Conservation (phyloP, 495 filamentous ascomycete species). For the Cercophora newfieldiana region DNA sequence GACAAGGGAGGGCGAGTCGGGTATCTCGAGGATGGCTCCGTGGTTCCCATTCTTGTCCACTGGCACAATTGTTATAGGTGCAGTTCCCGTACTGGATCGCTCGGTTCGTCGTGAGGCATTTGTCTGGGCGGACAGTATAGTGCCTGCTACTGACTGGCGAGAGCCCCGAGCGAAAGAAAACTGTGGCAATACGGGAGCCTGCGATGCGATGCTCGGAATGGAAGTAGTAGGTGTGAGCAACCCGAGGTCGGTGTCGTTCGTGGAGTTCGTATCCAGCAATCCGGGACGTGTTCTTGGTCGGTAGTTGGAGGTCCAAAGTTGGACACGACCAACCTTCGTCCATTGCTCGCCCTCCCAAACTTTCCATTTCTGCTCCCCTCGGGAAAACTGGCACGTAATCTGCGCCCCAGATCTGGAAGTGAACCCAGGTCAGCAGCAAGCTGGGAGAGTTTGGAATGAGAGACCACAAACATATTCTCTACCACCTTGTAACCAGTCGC, state of each 20-base stretch:
- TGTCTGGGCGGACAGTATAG: background rate
- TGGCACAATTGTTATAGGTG: background rate
- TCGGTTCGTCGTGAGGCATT: background rate
- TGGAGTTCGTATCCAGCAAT: background rate
- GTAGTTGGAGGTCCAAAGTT: slow-evolving; percentile 6
- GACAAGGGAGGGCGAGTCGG: slow-evolving; percentile 8
- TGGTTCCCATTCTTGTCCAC: background rate
- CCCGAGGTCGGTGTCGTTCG: background rate
- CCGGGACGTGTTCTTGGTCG: background rate
- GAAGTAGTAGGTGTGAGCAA: background rate
- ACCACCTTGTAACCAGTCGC: slow-evolving; percentile 26
- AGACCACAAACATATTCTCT: slow-evolving; percentile 18
- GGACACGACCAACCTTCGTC: background rate
- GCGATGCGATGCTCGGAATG: background rate
- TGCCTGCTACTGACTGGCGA: background rate
- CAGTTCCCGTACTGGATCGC: background rate
- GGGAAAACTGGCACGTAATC: slow-evolving; percentile 8
- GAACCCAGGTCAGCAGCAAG: background rate
- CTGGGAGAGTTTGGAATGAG: background rate
- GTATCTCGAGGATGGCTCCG: slow-evolving; percentile 8
- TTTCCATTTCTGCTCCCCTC: background rate
- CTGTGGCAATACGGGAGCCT: background rate
- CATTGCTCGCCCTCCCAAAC: background rate
- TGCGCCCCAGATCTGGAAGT: slow-evolving; percentile 2
- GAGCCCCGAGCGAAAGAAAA: background rate